These are phyloP conservation scores for Heracleum sosnowskyi DNA, from an alignment of 129 eudicot species.

Conservation along the genomic window DNA sequence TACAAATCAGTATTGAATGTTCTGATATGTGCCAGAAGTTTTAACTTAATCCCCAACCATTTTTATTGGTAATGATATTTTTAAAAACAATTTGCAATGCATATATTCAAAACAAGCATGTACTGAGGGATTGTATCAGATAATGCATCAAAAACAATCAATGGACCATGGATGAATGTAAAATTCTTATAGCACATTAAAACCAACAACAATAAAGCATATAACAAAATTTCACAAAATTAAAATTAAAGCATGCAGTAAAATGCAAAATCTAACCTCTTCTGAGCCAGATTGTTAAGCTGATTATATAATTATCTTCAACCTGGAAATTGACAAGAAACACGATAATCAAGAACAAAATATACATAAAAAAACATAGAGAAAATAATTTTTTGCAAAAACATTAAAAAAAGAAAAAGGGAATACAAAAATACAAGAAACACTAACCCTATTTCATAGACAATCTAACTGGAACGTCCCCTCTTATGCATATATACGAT, in stretches of 20 bases:
- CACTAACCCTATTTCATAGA: neutral
- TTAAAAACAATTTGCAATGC: too few relatives aligned
- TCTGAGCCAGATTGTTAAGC: neutral
- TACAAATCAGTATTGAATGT: too few relatives aligned
- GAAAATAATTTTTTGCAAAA: neutral
- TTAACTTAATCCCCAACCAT: too few relatives aligned
- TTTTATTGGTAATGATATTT: too few relatives aligned
- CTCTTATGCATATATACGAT: conserved; percentile 5
- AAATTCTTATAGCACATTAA: neutral
- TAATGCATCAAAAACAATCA: neutral
- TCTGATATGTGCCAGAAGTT: too few relatives aligned
- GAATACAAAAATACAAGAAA: neutral
- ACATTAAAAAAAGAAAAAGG: neutral
- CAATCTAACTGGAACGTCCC: neutral
- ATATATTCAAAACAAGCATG: too few relatives aligned
- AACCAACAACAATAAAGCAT: neutral
- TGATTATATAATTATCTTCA: neutral
- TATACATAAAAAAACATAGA: neutral
- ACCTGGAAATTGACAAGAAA: neutral
- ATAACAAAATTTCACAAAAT: too few relatives aligned
- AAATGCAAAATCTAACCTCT: neutral
- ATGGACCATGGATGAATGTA: neutral
- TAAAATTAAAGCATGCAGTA: neutral
- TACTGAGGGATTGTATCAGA: too few relatives aligned
- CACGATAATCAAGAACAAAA: neutral